Base-by-base conservation (phyloP, 2,329 filamentous ascomycete species). In the Corniculantispora saksenae region DNA sequence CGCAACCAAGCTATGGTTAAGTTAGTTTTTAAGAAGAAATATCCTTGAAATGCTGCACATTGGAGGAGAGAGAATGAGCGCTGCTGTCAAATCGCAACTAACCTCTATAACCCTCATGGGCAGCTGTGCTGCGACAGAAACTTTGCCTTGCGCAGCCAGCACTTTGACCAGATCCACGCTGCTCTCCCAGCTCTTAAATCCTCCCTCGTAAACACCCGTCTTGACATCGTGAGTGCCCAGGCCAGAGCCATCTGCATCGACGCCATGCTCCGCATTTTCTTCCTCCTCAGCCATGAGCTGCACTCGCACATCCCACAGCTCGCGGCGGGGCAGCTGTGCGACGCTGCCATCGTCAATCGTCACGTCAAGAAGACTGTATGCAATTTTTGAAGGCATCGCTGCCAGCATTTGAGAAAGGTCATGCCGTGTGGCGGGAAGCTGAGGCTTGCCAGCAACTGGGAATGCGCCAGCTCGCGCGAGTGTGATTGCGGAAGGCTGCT, bases 111-210 rank as follows among this genome's bases (percentile, higher is more conserved):
- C 73, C 43, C 81, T 79, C 59, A 80, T 75, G 0, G 80, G 76
- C 32, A 74, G 72, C 13, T 75, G 67, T 23, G 70, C 70, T 66
- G 77, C 67, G 56, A 71, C 69, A 3, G 74, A 66, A 21, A 78
- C 70, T 57, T 79, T 75, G 15, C 78, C 75, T 29, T 81, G 80
- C 3, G 74, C 72, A 0, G 82, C 82, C 35, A 89, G 76, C n/a
- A 90, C 86, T 73, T 88, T 91, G 59, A 92, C 90, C 21, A 95
- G 81, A 74, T 95, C 92, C 61, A 93, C 82, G 66, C 90, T 92
- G 78, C 91, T 94, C 79, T 95, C 92, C 92, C 92, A 95, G 72
- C 90, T 94, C 80, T 95, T 95, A 80, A 94, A 93, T 27, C 92
- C 92, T 64, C 92, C 92, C 78, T 95, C 92, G 77, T 95, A 95